Base-by-base conservation (phyloP, 768 basidiomycete species). In the Exidia glandulosa region DNA sequence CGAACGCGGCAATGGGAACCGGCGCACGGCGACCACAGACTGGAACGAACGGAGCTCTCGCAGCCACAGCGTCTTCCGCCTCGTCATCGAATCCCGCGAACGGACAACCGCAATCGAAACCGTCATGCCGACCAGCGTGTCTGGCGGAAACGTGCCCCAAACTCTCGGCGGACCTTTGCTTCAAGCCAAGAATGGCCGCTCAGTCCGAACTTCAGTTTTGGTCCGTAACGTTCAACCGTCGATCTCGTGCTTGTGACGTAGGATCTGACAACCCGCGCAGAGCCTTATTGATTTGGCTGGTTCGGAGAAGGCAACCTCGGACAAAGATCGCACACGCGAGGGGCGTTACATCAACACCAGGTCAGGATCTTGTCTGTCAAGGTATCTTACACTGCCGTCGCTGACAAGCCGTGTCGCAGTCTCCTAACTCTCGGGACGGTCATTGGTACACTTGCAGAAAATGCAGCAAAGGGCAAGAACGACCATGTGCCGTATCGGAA, bases 11-110 rank as follows among this genome's bases (percentile, higher is more conserved):
- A 92, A 96, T 69, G 83, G 87, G 3, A 86, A 91, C 66, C 76
- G 95, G 56, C 77, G 92, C 62, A 96, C 94, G 3, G 94, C 94
- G 1, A 90, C 85, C 65, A 99, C 96, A n/a, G 95, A 99, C 67
- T 99, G 95, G 95, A 99, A 99, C 69, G 89, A 94, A 66, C 75
- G 95, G 61, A 94, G 90, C 74, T 93, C 90, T 69, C 79, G 95
- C 33, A 94, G 91, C 75, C 95, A 97, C 70, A 90, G 88, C 64
- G 90, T 98, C 0, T 96, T 98, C 71, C 77, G 94, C 32, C 81
- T 97, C 31, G 94, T 98, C 0, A 85, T 95, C 56, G 93, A 96
- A 71, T 91, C 89, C 65, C 76, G 90, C 58, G 89, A 86, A 67
- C 75, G 85, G 59, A 83, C 81, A 30, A 63, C 56, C 48, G 30